Conservation (phyloP, 768 basidiomycete genomes). For the Termitomyces sp. region DNA sequence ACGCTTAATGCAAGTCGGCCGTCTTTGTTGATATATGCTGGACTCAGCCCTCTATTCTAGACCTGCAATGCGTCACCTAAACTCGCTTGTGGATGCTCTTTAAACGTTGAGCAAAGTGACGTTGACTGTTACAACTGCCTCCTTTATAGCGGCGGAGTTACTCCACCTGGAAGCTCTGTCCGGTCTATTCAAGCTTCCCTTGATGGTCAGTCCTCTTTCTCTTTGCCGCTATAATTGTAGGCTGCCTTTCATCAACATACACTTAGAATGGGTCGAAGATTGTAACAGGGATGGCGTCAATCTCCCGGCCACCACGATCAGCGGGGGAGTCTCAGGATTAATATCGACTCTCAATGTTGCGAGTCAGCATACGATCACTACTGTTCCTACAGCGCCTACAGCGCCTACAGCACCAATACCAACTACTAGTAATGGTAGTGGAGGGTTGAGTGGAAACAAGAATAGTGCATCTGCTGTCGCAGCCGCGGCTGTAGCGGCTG, state of each 20-base stretch:
- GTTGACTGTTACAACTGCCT: slow-evolving; percentile 15
- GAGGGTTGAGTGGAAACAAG: neutral
- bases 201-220: slow-evolving; percentile 4
- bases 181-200: slow-evolving; percentile 1
- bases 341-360: too few relatives aligned
- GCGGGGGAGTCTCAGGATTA: too few relatives aligned
- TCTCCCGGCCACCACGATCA: slow-evolving; percentile 6
- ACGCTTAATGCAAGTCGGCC: neutral
- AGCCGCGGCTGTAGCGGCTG: slow-evolving; percentile 3
- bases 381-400: too few relatives aligned
- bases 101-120: neutral
- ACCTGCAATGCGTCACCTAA: neutral
- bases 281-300: slow-evolving; percentile 7
- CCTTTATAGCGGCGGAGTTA: neutral
- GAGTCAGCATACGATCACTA: too few relatives aligned
- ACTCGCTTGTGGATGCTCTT: slow-evolving; percentile 1
- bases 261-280: slow-evolving; percentile 4
- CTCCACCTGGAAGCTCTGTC: neutral
- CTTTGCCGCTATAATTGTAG: too few relatives aligned
- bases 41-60: neutral
- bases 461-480: slow-evolving; percentile 1
- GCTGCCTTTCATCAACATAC: too few relatives aligned
- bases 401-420: too few relatives aligned
- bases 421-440: too few relatives aligned
- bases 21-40: too few relatives aligned